Percentiles rank a stretch among this genome's conserved stretches.
Evolutionary conservation across 2,329 filamentous ascomycete genomes (phyloP).

Genomic region (Ophiostoma triangulosporum): DNA sequence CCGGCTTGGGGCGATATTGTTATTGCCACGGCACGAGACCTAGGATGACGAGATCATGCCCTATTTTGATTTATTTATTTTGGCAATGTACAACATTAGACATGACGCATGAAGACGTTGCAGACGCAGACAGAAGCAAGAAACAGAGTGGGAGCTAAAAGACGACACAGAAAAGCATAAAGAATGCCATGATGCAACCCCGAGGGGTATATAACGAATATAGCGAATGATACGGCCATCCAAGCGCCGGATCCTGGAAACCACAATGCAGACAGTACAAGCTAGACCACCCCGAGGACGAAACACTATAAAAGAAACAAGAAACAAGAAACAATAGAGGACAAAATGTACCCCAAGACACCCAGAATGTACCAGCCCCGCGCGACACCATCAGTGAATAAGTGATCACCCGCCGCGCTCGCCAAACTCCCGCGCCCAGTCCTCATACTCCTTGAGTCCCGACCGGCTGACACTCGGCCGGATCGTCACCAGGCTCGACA

Average conservation of each 20-base stretch:
- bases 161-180: not conserved
- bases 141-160: too few relatives aligned
- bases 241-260: not conserved
- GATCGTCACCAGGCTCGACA: constrained; percentile 71
- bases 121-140: too few relatives aligned
- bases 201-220: not conserved
- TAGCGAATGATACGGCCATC: not conserved
- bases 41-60: constrained; percentile 4
- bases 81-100: constrained; percentile 1
- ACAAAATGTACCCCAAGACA: not conserved
- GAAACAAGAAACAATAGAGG: not conserved
- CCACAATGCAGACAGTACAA: not conserved
- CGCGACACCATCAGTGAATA: not conserved
- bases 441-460: constrained; percentile 78
- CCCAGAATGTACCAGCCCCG: not conserved
- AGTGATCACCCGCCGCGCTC: constrained; percentile 64
- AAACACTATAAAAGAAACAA: not conserved
- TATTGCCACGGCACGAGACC: not conserved
- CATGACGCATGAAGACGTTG: not conserved
- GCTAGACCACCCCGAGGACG: too few relatives aligned
- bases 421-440: constrained; percentile 88
- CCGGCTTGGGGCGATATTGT: not conserved
- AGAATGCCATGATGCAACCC: not conserved
- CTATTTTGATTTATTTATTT: constrained; percentile 4
- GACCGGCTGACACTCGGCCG: constrained; percentile 78